These are phyloP conservation scores for Phytophthora foliorum DNA, from an alignment of 352 stramenopile species.

Conservation along the genomic window DNA sequence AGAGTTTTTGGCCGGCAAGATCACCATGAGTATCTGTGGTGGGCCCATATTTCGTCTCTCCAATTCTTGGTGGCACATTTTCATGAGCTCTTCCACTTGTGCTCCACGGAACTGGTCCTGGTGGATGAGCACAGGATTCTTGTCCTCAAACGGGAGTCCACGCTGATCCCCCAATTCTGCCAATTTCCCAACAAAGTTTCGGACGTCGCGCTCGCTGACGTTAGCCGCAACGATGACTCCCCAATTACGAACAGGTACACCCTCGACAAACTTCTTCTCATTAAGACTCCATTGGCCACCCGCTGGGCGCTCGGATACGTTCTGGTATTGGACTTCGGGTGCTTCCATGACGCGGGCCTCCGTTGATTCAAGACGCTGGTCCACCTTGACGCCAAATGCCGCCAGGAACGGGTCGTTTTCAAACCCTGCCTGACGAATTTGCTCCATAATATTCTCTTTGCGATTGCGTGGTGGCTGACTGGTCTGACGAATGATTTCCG, in stretches of 20 bases:
- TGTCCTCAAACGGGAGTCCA: conserved; percentile 51
- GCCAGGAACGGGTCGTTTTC: conserved; percentile 71
- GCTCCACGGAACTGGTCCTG: conserved; percentile 37
- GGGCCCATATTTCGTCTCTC: conserved; percentile 22
- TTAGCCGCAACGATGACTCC: conserved; percentile 58
- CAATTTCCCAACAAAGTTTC: conserved; percentile 48
- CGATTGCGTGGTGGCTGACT: conserved; percentile 56
- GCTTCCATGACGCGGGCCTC: conserved; percentile 57
- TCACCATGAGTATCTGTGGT: conserved; percentile 64
- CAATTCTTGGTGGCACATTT: conserved; percentile 48
- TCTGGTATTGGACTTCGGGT: conserved; percentile 69
- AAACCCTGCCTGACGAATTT: conserved; percentile 69
- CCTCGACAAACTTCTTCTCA: conserved; percentile 69
- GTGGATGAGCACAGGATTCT: conserved; percentile 50
- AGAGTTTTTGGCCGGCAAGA: conserved; percentile 49
- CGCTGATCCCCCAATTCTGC: conserved; percentile 38
- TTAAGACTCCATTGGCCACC: conserved; percentile 81
- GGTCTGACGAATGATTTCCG: conserved; percentile 82
- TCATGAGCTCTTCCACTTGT: conserved; percentile 72
- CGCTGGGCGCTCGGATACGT: conserved; percentile 65
- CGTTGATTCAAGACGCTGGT: conserved; percentile 52
- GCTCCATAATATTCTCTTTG: conserved; percentile 62
- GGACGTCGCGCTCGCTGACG: conserved; percentile 34
- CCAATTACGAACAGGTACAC: conserved; percentile 55
- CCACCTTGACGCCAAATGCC: conserved; percentile 68